Evolutionary conservation across 805 yeast species (phyloP), one percentile per base, ranked within the genome.

Genomic region (Metschnikowia borealis): DNA sequence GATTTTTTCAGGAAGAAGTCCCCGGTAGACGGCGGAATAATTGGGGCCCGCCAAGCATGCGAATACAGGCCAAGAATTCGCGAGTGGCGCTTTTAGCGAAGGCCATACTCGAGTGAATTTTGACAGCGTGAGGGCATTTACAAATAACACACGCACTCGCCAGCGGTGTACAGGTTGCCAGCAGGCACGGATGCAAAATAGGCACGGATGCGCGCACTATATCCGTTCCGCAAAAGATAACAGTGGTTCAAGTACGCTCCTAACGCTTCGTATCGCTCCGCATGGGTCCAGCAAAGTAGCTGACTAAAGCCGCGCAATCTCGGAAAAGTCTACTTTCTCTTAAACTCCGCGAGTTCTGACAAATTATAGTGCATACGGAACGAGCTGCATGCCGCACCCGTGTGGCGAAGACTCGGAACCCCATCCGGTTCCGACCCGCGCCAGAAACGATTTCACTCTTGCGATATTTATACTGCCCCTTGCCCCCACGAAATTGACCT

Each of bases 381-480:
- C 31, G 32, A 21, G 20, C 7, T 23, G 15, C 32, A 21, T 32
- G 32, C 45, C 45, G 37, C 45, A 13, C 14, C 36, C 36, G 44
- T n/a, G 23, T n/a, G 37, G 37, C 45, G 45, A n/a, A 21, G 33
- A 17, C 2, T 17, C 46, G 40, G 39, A 44, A 35, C 38, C 13
- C 17, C 8, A 35, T 36, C 46, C 32, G 32, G 8, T 23, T 33
- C 49, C 49, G 44, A 46, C 34, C 37, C 49, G 35, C 34, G 26
- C 18, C 33, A 2, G 47, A 41, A 38, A 20, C 21, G 31, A 8
- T 38, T 14, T 17, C 32, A 38, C 15, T 4, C 18, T 7, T 4
- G 31, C 7, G 31, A 38, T 38, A 38, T 31, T 6, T 38, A 37
- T 46, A 46, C 13, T 32, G 23, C 44, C 18, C 23, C 34, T 6